These are phyloP conservation scores for Tuber magnatum DNA, from an alignment of 495 filamentous ascomycete genomes.

Conservation along the genomic window DNA sequence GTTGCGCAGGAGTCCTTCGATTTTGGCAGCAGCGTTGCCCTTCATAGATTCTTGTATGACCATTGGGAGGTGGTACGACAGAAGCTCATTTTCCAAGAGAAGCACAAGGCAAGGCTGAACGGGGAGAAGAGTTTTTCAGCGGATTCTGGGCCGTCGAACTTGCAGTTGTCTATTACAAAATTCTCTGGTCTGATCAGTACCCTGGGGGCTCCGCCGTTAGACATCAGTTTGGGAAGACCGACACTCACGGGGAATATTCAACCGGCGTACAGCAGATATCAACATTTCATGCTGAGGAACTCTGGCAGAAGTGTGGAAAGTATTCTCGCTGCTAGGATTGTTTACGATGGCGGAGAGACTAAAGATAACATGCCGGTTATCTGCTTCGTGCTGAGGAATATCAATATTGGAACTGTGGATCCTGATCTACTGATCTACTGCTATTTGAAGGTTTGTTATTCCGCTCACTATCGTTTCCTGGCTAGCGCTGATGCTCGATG, in stretches of 20 bases:
- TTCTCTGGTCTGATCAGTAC: slow-evolving; percentile 52
- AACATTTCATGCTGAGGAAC: slow-evolving; percentile 63
- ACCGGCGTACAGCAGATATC: slow-evolving; percentile 57
- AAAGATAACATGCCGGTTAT: slow-evolving; percentile 61
- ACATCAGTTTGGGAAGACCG: slow-evolving; percentile 58
- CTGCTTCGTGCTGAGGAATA: slow-evolving; percentile 58
- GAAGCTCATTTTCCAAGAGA: slow-evolving; percentile 52
- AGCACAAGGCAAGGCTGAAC: slow-evolving; percentile 32
- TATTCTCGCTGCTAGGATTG: slow-evolving; percentile 53
- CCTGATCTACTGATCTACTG: slow-evolving; percentile 57
- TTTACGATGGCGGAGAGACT: slow-evolving; percentile 62
- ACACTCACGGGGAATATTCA: slow-evolving; percentile 53
- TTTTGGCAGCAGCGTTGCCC: slow-evolving; percentile 58
- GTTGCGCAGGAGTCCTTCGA: slow-evolving; percentile 52
- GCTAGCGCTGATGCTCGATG: slow-evolving; percentile 1
- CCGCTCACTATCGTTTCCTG: background rate
- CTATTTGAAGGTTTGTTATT: slow-evolving; percentile 52
- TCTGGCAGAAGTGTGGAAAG: slow-evolving; percentile 56
- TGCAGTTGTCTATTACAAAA: slow-evolving; percentile 35
- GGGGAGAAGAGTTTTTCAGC: slow-evolving; percentile 25
- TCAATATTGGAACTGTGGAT: slow-evolving; percentile 54
- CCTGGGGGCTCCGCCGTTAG: slow-evolving; percentile 56
- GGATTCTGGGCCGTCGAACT: slow-evolving; percentile 15
- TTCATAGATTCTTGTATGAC: slow-evolving; percentile 61
- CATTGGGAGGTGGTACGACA: slow-evolving; percentile 62